Conservation (phyloP, 768 basidiomycete species). For the Tricholoma sp. region DNA sequence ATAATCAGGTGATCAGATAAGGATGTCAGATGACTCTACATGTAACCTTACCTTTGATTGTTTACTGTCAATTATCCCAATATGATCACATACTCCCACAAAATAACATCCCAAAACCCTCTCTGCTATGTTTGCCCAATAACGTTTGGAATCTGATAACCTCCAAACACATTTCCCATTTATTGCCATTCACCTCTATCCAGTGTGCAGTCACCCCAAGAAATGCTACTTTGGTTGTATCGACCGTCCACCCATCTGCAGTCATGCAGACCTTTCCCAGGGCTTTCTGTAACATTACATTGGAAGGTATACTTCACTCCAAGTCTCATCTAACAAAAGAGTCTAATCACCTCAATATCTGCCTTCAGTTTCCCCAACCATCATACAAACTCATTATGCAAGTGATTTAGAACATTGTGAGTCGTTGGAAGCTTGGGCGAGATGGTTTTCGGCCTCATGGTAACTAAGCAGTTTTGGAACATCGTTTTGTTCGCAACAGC, state of each 20-base stretch:
- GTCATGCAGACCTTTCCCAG: slow-evolving; percentile 8
- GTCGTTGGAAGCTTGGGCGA: neutral
- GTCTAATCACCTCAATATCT: slow-evolving; percentile 4
- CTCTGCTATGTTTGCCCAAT: neutral
- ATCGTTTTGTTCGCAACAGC: slow-evolving; percentile 1
- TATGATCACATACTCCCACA: neutral
- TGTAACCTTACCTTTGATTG: neutral
- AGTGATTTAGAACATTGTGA: slow-evolving; percentile 8
- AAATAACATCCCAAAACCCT: neutral
- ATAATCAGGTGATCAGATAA: neutral
- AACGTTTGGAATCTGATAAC: neutral
- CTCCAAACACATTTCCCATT: neutral
- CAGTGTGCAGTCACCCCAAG: too few relatives aligned
- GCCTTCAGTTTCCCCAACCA: slow-evolving; percentile 7
- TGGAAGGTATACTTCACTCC: neutral
- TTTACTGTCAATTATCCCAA: neutral
- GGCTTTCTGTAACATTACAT: neutral
- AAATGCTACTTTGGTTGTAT: too few relatives aligned
- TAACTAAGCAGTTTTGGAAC: neutral
- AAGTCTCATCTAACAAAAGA: neutral
- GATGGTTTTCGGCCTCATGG: neutral
- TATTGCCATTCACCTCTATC: too few relatives aligned
- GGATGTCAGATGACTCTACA: neutral
- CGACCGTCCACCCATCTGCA: slow-evolving; percentile 13
- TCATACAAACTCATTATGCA: slow-evolving; percentile 13